A percentile compares a stretch with the other conserved stretches of the same genome.
Conservation (phyloP, 345 rosid species). For the Heritiera littoralis region DNA sequence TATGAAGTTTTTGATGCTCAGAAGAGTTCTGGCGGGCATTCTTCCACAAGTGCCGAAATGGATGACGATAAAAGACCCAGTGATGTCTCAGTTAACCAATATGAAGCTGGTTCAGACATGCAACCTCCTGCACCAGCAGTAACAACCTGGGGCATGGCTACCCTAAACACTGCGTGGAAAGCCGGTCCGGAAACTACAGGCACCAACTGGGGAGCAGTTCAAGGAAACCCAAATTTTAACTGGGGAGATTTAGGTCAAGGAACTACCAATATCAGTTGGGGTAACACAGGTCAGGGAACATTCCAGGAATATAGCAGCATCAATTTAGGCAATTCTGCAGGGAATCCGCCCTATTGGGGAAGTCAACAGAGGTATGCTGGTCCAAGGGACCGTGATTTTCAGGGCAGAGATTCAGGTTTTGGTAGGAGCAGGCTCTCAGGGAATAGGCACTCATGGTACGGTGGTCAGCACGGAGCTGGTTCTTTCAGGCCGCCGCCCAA, state of each 20-base stretch:
- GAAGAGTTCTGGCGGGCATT: slow-evolving; percentile 46
- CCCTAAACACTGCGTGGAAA: slow-evolving; percentile 39
- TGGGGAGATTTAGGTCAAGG: slow-evolving; percentile 34
- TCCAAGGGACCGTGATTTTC: slow-evolving; percentile 55
- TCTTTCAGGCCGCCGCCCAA: slow-evolving; percentile 56
- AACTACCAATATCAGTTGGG: slow-evolving; percentile 36
- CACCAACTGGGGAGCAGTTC: slow-evolving; percentile 42
- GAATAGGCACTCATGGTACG: slow-evolving; percentile 40
- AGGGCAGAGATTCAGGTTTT: slow-evolving; percentile 48
- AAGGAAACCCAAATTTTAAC: slow-evolving; percentile 41
- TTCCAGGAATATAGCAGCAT: slow-evolving; percentile 39
- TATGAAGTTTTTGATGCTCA: slow-evolving; percentile 33
- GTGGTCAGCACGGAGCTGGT: slow-evolving; percentile 53
- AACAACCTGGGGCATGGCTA: slow-evolving; percentile 32
- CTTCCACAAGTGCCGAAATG: slow-evolving; percentile 43
- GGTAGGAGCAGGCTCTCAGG: slow-evolving; percentile 50
- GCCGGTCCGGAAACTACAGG: slow-evolving; percentile 43
- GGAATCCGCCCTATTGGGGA: slow-evolving; percentile 44
- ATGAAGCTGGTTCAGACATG: slow-evolving; percentile 51
- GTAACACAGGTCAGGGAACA: slow-evolving; percentile 36
- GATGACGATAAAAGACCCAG: slow-evolving; percentile 42
- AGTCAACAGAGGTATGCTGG: slow-evolving; percentile 53
- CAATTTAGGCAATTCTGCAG: slow-evolving; percentile 31
- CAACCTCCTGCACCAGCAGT: slow-evolving; percentile 45
- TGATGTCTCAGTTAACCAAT: slow-evolving; percentile 49